Percentiles rank a stretch among this genome's conserved stretches.
phyloP scores from a whole-genome alignment of 2,329 filamentous ascomycete species.

The Phialocephala subalpina region DNA sequence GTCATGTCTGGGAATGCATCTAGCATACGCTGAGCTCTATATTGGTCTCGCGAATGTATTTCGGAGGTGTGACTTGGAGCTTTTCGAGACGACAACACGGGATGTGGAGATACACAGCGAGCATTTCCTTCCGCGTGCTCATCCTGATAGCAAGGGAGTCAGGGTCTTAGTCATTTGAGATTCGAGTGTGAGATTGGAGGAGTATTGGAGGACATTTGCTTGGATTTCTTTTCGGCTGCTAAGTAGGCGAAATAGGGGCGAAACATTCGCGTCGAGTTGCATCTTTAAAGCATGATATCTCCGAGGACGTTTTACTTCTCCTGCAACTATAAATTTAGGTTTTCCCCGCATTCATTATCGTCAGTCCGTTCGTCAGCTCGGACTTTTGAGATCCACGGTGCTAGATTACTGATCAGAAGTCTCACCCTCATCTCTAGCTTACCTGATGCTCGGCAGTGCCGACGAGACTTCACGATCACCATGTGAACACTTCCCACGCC shows the following conservation, averaged over 20 bases:
- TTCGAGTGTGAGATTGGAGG: neutral
- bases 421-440: neutral
- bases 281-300: too few relatives aligned
- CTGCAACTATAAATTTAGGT: neutral
- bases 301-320: too few relatives aligned
- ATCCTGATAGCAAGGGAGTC: conserved; percentile 10
- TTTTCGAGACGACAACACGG: neutral
- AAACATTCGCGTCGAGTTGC: too few relatives aligned
- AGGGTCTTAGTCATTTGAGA: conserved; percentile 1
- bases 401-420: neutral
- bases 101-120: conserved; percentile 6
- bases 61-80: conserved; percentile 16
- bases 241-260: too few relatives aligned
- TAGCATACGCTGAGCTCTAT: conserved; percentile 27
- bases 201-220: too few relatives aligned
- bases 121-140: conserved; percentile 6
- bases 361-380: neutral
- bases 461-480: conserved; percentile 2
- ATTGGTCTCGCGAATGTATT: conserved; percentile 18
- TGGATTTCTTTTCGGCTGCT: too few relatives aligned
- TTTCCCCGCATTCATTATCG: neutral
- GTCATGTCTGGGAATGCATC: conserved; percentile 47
- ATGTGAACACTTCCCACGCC: neutral
- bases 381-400: neutral
- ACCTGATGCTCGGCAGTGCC: neutral